Evolutionary conservation across 1,139 yeast species (phyloP).

Genomic region (Yamadazyma oceani): DNA sequence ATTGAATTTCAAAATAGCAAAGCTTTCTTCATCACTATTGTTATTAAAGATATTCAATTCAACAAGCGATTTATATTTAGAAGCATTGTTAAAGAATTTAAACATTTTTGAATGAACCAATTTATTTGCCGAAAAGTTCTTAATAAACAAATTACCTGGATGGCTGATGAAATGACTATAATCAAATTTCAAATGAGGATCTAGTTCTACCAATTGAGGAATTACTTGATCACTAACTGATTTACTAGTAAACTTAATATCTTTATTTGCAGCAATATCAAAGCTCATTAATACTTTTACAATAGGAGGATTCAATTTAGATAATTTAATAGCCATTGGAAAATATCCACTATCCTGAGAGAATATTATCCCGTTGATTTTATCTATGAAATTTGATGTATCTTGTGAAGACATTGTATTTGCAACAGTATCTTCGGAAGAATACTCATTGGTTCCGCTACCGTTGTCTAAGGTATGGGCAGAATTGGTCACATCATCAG

Average conservation of each 20-base stretch:
- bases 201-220: slow-evolving; percentile 9
- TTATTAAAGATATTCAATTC: slow-evolving; percentile 31
- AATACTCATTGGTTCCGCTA: too few species aligned
- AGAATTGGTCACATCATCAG: too few species aligned
- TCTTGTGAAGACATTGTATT: neutral
- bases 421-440: too few species aligned
- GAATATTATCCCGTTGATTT: slow-evolving; percentile 11
- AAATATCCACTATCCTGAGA: slow-evolving; percentile 11
- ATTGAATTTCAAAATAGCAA: slow-evolving; percentile 37
- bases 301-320: slow-evolving; percentile 3
- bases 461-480: too few species aligned
- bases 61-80: slow-evolving; percentile 27
- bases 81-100: slow-evolving; percentile 25
- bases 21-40: slow-evolving; percentile 20
- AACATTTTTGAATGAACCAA: slow-evolving; percentile 21
- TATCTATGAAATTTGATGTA: slow-evolving; percentile 5
- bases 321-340: slow-evolving; percentile 11
- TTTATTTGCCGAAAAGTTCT: slow-evolving; percentile 35
- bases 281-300: slow-evolving; percentile 2
- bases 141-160: slow-evolving; percentile 64
- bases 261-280: slow-evolving; percentile 5
- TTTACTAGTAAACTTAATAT: slow-evolving; percentile 9
- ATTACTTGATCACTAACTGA: slow-evolving; percentile 9
- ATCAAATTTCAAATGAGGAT: slow-evolving; percentile 16
- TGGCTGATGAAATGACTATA: slow-evolving; percentile 53